Evolutionary conservation across 306 rosid species (phyloP).

Genomic region (Vicia villosa): DNA sequence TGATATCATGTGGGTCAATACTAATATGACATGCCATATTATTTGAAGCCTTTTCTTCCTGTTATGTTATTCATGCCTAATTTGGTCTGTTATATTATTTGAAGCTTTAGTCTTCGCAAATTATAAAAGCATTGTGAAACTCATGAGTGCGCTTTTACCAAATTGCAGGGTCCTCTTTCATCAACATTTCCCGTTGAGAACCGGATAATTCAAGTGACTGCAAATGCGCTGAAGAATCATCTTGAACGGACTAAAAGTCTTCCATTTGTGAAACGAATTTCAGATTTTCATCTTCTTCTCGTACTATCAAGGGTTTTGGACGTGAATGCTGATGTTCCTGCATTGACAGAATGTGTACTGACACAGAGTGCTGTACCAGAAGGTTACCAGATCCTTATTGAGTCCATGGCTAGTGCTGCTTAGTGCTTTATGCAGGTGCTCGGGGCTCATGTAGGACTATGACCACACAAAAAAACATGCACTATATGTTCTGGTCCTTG

Average conservation of each 20-base stretch:
- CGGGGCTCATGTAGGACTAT: constrained; percentile 30
- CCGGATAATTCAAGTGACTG: constrained; percentile 50
- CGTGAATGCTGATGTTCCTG: constrained; percentile 75
- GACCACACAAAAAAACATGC: constrained; percentile 35
- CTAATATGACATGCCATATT: background rate
- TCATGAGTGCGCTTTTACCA: constrained; percentile 5
- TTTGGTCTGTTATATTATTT: background rate
- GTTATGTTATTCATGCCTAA: constrained; percentile 2
- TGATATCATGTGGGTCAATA: background rate
- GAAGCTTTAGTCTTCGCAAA: background rate
- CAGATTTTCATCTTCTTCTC: constrained; percentile 91
- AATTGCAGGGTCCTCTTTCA: constrained; percentile 85
- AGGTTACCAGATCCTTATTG: constrained; percentile 89
- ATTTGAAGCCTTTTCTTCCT: background rate
- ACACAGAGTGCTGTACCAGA: constrained; percentile 72
- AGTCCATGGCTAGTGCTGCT: constrained; percentile 82
- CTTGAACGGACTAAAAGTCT: constrained; percentile 72
- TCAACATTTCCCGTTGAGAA: constrained; percentile 82
- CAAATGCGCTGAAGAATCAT: constrained; percentile 80
- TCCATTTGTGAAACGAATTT: constrained; percentile 79
- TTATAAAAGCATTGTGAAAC: constrained; percentile 26
- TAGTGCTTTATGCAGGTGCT: constrained; percentile 38
- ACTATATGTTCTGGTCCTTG: constrained; percentile 33
- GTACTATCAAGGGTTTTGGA: constrained; percentile 70
- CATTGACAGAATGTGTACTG: constrained; percentile 81